Base-by-base conservation (phyloP, 768 basidiomycete species). In the Naganishia vishniacii region DNA sequence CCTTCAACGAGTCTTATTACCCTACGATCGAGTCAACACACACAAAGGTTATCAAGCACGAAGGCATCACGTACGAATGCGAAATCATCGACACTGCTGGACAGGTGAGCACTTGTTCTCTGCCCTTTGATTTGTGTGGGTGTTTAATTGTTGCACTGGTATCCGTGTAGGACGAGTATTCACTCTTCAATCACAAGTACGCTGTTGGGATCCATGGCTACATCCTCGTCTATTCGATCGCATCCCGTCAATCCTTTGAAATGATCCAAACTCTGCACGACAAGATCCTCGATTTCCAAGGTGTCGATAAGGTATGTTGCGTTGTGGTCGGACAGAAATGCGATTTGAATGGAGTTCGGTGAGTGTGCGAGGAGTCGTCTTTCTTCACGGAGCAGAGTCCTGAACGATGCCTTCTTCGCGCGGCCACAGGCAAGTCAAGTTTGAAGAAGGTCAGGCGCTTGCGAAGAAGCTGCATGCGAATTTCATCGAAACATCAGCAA, bases 51-150 rank as follows among this genome's bases (percentile, higher is more conserved):
- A 85, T 98, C 72, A 83, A 82, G 64, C 87, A 88, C 80, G 89
- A 89, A 62, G 93, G 92, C 53, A 82, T 86, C 32, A 90, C 93
- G 72, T 98, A 92, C 73, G 87, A 91, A 66, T 93, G 92, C 79
- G 91, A 94, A 79, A 93, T 98, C 80, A 90, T 97, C 71, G 94
- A 98, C 77, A 94, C 91, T 68, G 94, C 94, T 56, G 94, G 94
- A 29, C 94, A 97, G 85, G 92, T 90, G 62, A 68, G 84, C 45
- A 23, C 47, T 20, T 4, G 25, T 16, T 41, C n/a, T n/a, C n/a
- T n/a, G n/a, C n/a, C n/a, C n/a, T n/a, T n/a, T n/a, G n/a, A n/a
- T n/a, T n/a, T n/a, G n/a, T n/a, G n/a, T n/a, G n/a, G n/a, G n/a
- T n/a, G n/a, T n/a, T n/a, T n/a, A n/a, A n/a, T n/a, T n/a, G n/a